A percentile compares a stretch with the other conserved stretches of the same genome.
These are phyloP conservation scores for Cercophora scortea DNA, from an alignment of 495 filamentous ascomycete genomes.

Conservation along the genomic window DNA sequence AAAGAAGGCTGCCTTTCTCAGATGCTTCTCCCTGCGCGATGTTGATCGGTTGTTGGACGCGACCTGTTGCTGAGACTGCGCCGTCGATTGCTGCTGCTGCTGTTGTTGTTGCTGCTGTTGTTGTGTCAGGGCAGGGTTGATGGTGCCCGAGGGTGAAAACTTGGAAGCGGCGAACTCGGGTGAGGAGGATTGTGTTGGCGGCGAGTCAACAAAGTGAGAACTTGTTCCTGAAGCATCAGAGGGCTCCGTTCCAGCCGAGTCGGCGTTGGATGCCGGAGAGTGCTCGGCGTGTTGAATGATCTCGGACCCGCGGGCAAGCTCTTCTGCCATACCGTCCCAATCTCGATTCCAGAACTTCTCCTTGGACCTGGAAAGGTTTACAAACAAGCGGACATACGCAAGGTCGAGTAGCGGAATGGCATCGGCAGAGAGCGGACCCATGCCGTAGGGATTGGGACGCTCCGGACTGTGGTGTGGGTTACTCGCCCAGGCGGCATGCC, in stretches of 20 bases:
- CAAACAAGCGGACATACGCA: constrained; percentile 87
- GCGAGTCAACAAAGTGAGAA: constrained; percentile 47
- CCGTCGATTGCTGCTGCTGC: too few species aligned
- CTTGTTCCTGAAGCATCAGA: constrained; percentile 41
- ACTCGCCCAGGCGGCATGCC: constrained; percentile 89
- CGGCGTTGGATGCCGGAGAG: constrained; percentile 47
- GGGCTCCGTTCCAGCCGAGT: constrained; percentile 40
- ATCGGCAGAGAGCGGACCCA: constrained; percentile 84
- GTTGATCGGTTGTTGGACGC: constrained; percentile 22
- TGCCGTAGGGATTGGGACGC: constrained; percentile 82
- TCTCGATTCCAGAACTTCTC: constrained; percentile 93
- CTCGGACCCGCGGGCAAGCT: constrained; percentile 69
- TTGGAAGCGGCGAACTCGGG: constrained; percentile 38
- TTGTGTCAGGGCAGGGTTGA: constrained; percentile 16
- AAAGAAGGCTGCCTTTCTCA: constrained; percentile 90
- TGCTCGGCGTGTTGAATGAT: constrained; percentile 68
- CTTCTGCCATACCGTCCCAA: constrained; percentile 87
- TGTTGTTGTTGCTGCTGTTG: constrained; percentile 17
- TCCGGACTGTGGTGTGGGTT: constrained; percentile 83
- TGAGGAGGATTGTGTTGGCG: constrained; percentile 46
- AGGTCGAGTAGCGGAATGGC: constrained; percentile 91
- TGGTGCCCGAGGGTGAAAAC: constrained; percentile 14
- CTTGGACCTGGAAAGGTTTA: constrained; percentile 84
- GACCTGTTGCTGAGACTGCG: constrained; percentile 1
- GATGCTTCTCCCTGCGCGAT: constrained; percentile 66